Conservation (phyloP, 345 rosid genomes). For the Xanthoceras sorbifolium region DNA sequence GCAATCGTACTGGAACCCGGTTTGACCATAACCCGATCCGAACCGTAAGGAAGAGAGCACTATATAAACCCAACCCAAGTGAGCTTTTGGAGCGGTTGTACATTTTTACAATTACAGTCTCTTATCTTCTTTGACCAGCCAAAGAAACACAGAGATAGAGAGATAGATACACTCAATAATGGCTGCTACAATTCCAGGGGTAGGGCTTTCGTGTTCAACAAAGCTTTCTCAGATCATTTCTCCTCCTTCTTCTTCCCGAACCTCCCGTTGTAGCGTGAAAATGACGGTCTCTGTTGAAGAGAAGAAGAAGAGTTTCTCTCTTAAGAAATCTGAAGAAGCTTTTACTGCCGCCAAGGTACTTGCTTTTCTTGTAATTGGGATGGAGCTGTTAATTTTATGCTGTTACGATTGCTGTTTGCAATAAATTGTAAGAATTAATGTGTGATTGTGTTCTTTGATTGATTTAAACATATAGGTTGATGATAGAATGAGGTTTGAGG, state of each 20-base stretch:
- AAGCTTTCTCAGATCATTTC: conserved; percentile 30
- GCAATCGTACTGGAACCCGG: too few species aligned
- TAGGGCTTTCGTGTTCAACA: conserved; percentile 49
- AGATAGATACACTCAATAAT: conserved; percentile 15
- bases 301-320: conserved; percentile 60
- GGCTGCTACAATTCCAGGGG: conserved; percentile 55
- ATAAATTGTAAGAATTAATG: background rate
- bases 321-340: conserved; percentile 88
- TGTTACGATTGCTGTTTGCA: background rate
- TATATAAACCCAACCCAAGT: background rate
- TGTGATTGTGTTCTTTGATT: background rate
- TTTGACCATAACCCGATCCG: background rate
- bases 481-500: background rate
- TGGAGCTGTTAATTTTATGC: background rate
- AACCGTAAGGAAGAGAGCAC: background rate
- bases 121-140: conserved; percentile 21
- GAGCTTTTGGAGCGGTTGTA: background rate
- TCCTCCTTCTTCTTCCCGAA: conserved; percentile 25
- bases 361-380: background rate
- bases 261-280: conserved; percentile 44
- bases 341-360: conserved; percentile 75
- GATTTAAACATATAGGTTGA: conserved; percentile 12
- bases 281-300: conserved; percentile 69
- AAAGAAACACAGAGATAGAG: conserved; percentile 8
- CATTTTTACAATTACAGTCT: conserved; percentile 6